phyloP scores from a whole-genome alignment of 1,284 basidiomycete species.

The Athelia sp. region DNA sequence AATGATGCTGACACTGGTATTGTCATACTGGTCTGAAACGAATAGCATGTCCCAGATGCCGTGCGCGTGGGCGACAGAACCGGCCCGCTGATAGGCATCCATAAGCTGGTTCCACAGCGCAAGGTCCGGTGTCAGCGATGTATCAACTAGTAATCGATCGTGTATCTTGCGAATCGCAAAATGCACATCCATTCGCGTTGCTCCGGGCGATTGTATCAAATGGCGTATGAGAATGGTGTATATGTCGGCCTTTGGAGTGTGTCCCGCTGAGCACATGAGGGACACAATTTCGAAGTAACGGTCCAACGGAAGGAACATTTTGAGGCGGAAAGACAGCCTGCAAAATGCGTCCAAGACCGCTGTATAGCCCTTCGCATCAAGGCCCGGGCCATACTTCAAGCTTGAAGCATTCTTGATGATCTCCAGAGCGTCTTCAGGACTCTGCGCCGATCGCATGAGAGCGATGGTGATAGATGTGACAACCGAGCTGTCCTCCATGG shows the following conservation, averaged over 20 bases:
- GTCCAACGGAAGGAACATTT: conserved; percentile 47
- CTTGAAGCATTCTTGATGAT: conserved; percentile 46
- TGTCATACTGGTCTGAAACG: conserved; percentile 51
- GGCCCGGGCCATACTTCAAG: conserved; percentile 28
- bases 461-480: conserved; percentile 51
- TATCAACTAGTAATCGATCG: conserved; percentile 75
- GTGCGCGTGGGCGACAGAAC: conserved; percentile 65
- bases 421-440: conserved; percentile 54
- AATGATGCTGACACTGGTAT: conserved; percentile 74
- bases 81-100: conserved; percentile 82
- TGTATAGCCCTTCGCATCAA: conserved; percentile 55
- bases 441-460: conserved; percentile 50
- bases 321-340: conserved; percentile 41
- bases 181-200: conserved; percentile 35
- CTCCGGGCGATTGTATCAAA: conserved; percentile 37
- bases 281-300: conserved; percentile 76
- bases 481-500: conserved; percentile 31
- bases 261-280: conserved; percentile 75
- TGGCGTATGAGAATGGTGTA: conserved; percentile 72
- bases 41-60: conserved; percentile 81
- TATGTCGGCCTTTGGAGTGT: conserved; percentile 52
- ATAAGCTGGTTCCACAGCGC: conserved; percentile 85
- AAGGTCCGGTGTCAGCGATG: conserved; percentile 68
- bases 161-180: conserved; percentile 66
- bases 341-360: conserved; percentile 62